phyloP scores from a whole-genome alignment of 106 monocot genomes.

The Platanthera zijinensis region DNA sequence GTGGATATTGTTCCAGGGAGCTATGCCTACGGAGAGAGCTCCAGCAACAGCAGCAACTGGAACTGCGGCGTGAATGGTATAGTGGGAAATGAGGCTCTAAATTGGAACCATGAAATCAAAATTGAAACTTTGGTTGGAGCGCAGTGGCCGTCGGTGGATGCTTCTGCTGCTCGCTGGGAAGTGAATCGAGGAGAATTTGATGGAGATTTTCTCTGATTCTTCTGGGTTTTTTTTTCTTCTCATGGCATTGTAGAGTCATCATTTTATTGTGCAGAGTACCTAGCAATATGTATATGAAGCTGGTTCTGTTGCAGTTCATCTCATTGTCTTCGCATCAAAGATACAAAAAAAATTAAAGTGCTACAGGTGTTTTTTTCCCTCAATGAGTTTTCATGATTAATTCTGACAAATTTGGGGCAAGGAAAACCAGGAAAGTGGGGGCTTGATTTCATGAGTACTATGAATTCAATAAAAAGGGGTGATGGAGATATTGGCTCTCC shows the following conservation, averaged over 20 bases:
- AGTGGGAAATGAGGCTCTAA: constrained; percentile 9
- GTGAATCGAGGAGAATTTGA: background rate
- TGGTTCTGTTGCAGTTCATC: background rate
- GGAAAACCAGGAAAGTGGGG: background rate
- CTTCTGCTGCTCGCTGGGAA: background rate
- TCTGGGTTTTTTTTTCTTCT: background rate
- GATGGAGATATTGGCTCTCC: too few relatives aligned
- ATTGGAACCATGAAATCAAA: constrained; percentile 4
- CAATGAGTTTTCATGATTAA: background rate
- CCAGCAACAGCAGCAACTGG: constrained; percentile 6
- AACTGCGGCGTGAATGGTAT: constrained; percentile 1
- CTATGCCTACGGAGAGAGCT: background rate
- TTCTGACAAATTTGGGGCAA: background rate
- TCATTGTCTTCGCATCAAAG: background rate
- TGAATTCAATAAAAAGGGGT: background rate
- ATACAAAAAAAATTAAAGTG: background rate
- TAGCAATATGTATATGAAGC: too few relatives aligned
- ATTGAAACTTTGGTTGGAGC: background rate
- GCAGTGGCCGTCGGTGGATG: background rate
- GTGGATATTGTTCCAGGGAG: background rate
- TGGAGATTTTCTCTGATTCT: constrained; percentile 1
- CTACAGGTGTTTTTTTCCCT: background rate
- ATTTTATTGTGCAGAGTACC: too few relatives aligned
- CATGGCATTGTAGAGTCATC: background rate
- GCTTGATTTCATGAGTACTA: background rate